These are phyloP conservation scores for Populus euphratica DNA, from an alignment of 345 rosid species.

Conservation along the genomic window DNA sequence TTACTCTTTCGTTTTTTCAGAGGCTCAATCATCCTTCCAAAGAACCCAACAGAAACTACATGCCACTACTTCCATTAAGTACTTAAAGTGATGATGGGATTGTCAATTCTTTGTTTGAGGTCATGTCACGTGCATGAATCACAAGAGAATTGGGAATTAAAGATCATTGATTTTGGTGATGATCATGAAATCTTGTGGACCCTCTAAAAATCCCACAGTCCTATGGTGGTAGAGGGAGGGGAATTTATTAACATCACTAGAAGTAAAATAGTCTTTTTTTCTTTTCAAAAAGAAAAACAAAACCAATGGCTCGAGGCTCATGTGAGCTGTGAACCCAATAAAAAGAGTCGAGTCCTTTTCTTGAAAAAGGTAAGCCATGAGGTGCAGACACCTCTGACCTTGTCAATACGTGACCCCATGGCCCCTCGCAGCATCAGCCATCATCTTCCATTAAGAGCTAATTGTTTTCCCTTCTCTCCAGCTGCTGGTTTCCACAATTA, in stretches of 20 bases:
- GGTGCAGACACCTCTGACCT: neutral
- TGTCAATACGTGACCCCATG: no score
- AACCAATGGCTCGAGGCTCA: constrained; percentile 6
- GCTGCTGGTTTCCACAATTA: neutral
- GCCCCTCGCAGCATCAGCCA: neutral
- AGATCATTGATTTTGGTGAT: neutral
- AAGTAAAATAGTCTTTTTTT: neutral
- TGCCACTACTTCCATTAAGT: neutral
- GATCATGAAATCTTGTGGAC: neutral
- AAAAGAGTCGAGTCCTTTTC: constrained; percentile 22
- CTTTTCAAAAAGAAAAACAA: neutral
- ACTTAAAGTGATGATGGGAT: neutral
- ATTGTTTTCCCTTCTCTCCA: neutral
- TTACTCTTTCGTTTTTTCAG: no score
- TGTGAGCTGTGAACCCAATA: constrained; percentile 13
- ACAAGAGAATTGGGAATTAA: neutral
- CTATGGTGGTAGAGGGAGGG: neutral
- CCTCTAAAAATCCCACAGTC: constrained; percentile 4
- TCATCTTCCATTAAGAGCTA: constrained; percentile 17
- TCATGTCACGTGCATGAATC: constrained; percentile 14
- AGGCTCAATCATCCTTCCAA: neutral
- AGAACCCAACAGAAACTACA: neutral
- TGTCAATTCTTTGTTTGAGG: neutral
- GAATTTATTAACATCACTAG: neutral
- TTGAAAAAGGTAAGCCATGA: constrained; percentile 17